Conservation (phyloP, 768 basidiomycete genomes). For the Pisolithus microcarpus region DNA sequence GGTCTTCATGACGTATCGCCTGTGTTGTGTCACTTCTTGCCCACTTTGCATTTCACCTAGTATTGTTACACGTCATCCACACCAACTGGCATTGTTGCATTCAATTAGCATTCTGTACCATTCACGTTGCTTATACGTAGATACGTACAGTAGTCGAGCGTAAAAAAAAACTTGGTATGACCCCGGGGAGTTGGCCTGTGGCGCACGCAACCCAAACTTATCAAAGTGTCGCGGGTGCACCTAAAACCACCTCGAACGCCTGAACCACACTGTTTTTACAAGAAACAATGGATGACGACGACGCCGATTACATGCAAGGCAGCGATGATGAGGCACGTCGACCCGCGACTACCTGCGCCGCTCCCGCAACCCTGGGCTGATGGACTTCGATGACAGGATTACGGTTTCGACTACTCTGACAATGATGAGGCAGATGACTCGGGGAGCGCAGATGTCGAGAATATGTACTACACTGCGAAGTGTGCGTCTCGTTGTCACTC, state of each 20-base stretch:
- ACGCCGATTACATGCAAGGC: slow-evolving; percentile 91
- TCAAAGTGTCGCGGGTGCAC: background rate
- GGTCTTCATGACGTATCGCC: background rate
- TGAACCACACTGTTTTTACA: background rate
- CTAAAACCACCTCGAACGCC: background rate
- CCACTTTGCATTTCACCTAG: background rate
- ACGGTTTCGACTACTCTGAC: slow-evolving; percentile 95
- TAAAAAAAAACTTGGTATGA: no score
- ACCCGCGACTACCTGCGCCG: slow-evolving; percentile 2
- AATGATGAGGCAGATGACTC: slow-evolving; percentile 76
- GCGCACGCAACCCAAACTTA: background rate
- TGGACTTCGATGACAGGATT: slow-evolving; percentile 51
- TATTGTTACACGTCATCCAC: background rate
- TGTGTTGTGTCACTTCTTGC: background rate
- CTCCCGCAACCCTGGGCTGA: background rate
- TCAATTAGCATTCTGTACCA: no score
- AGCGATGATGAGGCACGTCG: slow-evolving; percentile 71
- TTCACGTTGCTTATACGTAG: no score
- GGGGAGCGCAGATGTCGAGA: slow-evolving; percentile 86
- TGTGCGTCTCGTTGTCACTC: slow-evolving; percentile 44
- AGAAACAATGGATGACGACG: slow-evolving; percentile 76
- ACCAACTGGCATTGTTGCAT: background rate
- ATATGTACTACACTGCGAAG: slow-evolving; percentile 97
- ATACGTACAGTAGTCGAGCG: no score
- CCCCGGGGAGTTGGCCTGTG: no score